Conservation (phyloP, 805 yeast species). For the Wickerhamiella cacticola region DNA sequence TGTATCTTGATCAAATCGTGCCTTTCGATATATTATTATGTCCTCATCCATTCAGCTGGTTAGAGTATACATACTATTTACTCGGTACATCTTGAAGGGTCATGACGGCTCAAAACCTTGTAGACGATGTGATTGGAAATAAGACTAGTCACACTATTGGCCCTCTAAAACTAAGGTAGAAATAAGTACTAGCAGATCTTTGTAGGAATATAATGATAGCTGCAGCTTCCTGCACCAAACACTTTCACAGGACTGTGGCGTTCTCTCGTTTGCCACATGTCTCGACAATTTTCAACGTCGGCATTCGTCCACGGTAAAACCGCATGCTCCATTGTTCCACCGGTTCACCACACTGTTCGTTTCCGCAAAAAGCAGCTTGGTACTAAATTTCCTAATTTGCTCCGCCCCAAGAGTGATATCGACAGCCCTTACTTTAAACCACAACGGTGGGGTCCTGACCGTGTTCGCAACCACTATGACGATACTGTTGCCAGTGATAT, state of each 20-base stretch:
- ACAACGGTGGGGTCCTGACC: constrained; percentile 58
- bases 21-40: too few relatives aligned
- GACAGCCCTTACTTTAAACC: constrained; percentile 73
- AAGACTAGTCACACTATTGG: too few relatives aligned
- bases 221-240: too few relatives aligned
- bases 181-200: too few relatives aligned
- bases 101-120: too few relatives aligned
- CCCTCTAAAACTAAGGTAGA: too few relatives aligned
- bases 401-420: constrained; percentile 58
- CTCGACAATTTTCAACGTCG: constrained; percentile 19
- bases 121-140: too few relatives aligned
- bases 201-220: too few relatives aligned
- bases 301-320: constrained; percentile 23
- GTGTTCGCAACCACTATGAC: constrained; percentile 63
- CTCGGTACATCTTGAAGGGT: too few relatives aligned
- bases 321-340: constrained; percentile 65
- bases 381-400: constrained; percentile 58
- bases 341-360: constrained; percentile 81
- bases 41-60: too few relatives aligned
- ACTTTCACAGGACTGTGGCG: constrained; percentile 1
- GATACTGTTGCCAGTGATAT: constrained; percentile 68
- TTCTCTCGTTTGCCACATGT: constrained; percentile 4
- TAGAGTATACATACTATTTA: too few relatives aligned
- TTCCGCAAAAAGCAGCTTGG: constrained; percentile 63
- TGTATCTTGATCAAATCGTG: too few relatives aligned